These are phyloP conservation scores for Macroventuria anomochaeta DNA, from an alignment of 2,329 filamentous ascomycete genomes.

Conservation along the genomic window DNA sequence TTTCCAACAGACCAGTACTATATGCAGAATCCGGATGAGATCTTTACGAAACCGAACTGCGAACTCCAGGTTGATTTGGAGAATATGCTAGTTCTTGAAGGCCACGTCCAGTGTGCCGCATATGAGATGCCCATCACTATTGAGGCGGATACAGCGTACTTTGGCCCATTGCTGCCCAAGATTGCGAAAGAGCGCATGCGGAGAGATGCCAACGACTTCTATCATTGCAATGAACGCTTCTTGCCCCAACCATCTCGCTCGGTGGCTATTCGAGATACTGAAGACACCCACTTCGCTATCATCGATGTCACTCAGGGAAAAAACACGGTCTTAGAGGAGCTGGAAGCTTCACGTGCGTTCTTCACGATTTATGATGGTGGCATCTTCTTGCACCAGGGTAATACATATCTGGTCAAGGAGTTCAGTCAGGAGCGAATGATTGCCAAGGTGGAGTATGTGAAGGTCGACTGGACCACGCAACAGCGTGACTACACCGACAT, in stretches of 20 bases:
- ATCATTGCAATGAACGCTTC: slow-evolving; percentile 88
- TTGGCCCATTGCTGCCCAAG: slow-evolving; percentile 73
- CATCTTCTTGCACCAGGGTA: slow-evolving; percentile 96
- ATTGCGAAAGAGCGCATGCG: slow-evolving; percentile 77
- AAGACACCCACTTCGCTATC: slow-evolving; percentile 92
- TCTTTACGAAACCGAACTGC: slow-evolving; percentile 89
- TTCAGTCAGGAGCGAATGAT: slow-evolving; percentile 81
- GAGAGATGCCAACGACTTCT: slow-evolving; percentile 79
- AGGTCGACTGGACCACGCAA: slow-evolving; percentile 92
- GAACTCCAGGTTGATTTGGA: slow-evolving; percentile 89
- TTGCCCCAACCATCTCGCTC: slow-evolving; percentile 81
- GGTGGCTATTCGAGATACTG: slow-evolving; percentile 87
- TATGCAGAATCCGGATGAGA: slow-evolving; percentile 94
- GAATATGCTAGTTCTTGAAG: slow-evolving; percentile 89
- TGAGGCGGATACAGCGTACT: slow-evolving; percentile 76
- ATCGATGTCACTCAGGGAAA: slow-evolving; percentile 83
- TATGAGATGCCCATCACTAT: slow-evolving; percentile 92
- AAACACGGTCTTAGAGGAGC: slow-evolving; percentile 88
- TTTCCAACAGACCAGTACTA: slow-evolving; percentile 95
- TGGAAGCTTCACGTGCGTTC: slow-evolving; percentile 93
- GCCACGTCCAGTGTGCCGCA: slow-evolving; percentile 93
- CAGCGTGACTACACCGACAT: slow-evolving; percentile 95
- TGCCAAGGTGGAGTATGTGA: slow-evolving; percentile 85
- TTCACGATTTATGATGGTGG: slow-evolving; percentile 97
- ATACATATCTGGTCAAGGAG: slow-evolving; percentile 88